Evolutionary conservation across 352 stramenopile species (phyloP), one percentile per base, ranked within the genome.

Genomic region (Aphanomyces invadans): DNA sequence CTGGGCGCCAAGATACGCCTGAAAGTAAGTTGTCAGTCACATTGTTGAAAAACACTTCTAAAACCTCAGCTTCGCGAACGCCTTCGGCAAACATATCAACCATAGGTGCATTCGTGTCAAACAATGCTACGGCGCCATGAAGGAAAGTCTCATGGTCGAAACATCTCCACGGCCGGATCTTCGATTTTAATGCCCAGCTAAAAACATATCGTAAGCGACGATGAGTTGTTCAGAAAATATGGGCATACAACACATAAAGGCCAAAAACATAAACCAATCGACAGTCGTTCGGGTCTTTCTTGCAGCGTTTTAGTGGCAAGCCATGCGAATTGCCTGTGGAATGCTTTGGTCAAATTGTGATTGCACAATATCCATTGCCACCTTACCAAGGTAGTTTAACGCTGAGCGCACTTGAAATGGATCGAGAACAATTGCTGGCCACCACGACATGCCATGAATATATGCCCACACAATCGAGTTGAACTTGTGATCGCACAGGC

Each of bases 391-490:
- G 29, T 23, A 57, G 29, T 57, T 11, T n/a, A 57, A 1, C 21
- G 15, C 12, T n/a, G 25, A 5, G 11, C 36, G 7, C 7, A 57
- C 49, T 32, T 57, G 17, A n/a, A 32, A 39, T 29, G 49, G 23
- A 57, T 57, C 49, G 12, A 57, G 29, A 33, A 57, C 23, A 15
- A 57, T 38, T 7, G 19, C 21, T 11, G 49, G 49, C 49, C 49
- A 57, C 49, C 49, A 57, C 17, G 49, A 57, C 25, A 39, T 42
- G 36, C 36, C 21, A 33, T 57, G 46, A 21, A 31, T n/a, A 25
- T 29, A n/a, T n/a, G 49, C 49, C 49, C 49, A 57, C 21, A 38
- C 23, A n/a, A 57, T 29, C 19, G 49, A 39, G 36, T 57, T 57
- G 26, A 15, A 48, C 15, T 15, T 15, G 21, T n/a, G 17, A n/a